Base-by-base conservation (phyloP, 352 stramenopile genomes). In the Blastocystis sp. region DNA sequence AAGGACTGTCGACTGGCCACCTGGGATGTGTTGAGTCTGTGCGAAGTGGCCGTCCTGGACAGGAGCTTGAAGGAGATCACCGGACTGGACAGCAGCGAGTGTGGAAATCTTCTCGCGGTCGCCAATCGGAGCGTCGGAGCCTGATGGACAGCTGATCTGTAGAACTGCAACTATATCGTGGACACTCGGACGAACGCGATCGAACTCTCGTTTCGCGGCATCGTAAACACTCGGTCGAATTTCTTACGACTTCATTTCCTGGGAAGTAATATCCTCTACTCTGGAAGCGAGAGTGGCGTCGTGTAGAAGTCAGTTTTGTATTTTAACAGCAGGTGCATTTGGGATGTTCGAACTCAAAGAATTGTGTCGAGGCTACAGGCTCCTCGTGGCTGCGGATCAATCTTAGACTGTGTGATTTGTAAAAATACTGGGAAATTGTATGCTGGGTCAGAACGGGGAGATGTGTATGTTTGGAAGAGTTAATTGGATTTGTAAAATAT, bases 211-310 rank as follows among this genome's bases (percentile, higher is more conserved):
- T 81, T 81, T 26, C 70, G 70, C 20, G 70, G 70, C 26, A 47
- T 81, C 7, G 65, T 81, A 53, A 81, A 81, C 43, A 81, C 43
- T 16, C 70, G 70, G n/a, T 81, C 70, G 45, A 81, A 63, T 41
- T 81, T 81, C n/a, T 47, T 81, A 8, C 70, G 70, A 37, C 20
- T 81, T 1, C 70, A 81, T 47, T 81, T 81, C 50, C n/a, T 63
- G 13, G 50, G 50, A 30, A 53, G 65, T 65, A 54, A 66, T 50
- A 50, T 64, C n/a, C 16, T 81, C 24, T 81, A 81, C 70, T 81
- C 70, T 13, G 70, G 70, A 63, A 81, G 55, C 50, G 70, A 81
- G 55, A 63, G 8, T n/a, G 70, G 70, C 3, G 34, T 47, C 16
- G 70, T 81, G 70, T 81, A 81, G 45, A 53, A 3, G 11, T 37